Percentiles rank a stretch among this genome's conserved stretches.
Evolutionary conservation across 768 basidiomycete genomes (phyloP).

Genomic region (Suillus subalutaceus): DNA sequence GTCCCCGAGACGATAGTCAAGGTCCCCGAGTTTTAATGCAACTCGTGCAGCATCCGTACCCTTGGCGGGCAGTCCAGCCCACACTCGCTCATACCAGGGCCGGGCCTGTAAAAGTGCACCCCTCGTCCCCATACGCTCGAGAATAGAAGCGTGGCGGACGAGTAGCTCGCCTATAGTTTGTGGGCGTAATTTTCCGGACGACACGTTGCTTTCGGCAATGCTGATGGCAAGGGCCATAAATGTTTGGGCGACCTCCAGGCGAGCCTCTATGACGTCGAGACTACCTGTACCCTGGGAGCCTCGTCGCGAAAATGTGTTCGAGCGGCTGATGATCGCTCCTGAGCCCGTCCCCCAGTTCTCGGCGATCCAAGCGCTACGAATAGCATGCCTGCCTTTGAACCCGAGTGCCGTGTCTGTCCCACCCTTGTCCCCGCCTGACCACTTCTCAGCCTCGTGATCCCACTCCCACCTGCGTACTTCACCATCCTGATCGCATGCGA

Average conservation of each 20-base stretch:
- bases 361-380: constrained; percentile 75
- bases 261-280: constrained; percentile 54
- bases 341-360: constrained; percentile 63
- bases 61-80: constrained; percentile 45
- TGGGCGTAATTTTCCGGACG: constrained; percentile 46
- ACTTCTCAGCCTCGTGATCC: constrained; percentile 62
- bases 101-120: constrained; percentile 56
- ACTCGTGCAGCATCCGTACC: constrained; percentile 52
- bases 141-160: constrained; percentile 52
- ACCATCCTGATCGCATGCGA: constrained; percentile 49
- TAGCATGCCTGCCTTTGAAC: constrained; percentile 57
- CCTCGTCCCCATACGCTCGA: constrained; percentile 62
- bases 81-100: constrained; percentile 59
- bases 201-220: constrained; percentile 44
- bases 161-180: constrained; percentile 59
- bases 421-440: constrained; percentile 59
- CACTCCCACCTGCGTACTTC: constrained; percentile 67
- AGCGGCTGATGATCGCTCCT: constrained; percentile 38
- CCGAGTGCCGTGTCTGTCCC: constrained; percentile 79
- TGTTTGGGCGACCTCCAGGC: constrained; percentile 53
- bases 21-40: constrained; percentile 70
- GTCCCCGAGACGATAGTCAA: constrained; percentile 58
- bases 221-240: constrained; percentile 54
- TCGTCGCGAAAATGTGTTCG: constrained; percentile 38
- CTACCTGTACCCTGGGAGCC: constrained; percentile 36